Evolutionary conservation across 306 rosid genomes (phyloP), one percentile per base, ranked within the genome.

Genomic region (Pyrus pyrifolia): DNA sequence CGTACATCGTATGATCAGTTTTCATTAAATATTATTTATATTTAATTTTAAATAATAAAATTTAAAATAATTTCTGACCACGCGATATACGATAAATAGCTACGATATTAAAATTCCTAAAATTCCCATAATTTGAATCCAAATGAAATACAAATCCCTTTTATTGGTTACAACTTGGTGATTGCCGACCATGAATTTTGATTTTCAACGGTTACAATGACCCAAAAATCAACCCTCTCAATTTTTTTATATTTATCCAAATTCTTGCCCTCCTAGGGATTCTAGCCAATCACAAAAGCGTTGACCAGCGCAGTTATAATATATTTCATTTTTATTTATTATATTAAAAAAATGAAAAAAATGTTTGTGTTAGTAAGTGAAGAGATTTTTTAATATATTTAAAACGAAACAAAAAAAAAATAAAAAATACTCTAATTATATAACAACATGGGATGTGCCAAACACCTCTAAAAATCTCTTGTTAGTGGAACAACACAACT

Each of bases 241-340:
- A 35, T 1, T 38, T 38, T 7, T 38, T 38, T 38, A 38, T 38
- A 38, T 38, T 38, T 38, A 38, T 38, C 38, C 2, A 55, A 68
- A 27, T 51, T 21, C 18, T 1, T 63, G 19, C 66, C 53, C 8
- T 5, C 55, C 23, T 46, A 3, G 71, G 69, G 65, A 64, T 8
- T 30, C 70, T n/a, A 58, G 72, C 81, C 76, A 83, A 79, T 70
- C 86, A 76, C 42, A 67, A 70, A 78, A 79, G 86, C 71, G 89
- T 90, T 87, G 90, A 86, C 91, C 67, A 14, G 17, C 45, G 14
- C 73, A 5, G n/a, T 8, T 2, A 57, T 4, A 72, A 31, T 7
- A 33, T 60, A 15, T 22, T 35, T 12, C 45, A 12, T 13, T 29
- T 17, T 23, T 5, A 18, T 10, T 22, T 58, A 8, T 17, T 12